Base-by-base conservation (phyloP, 495 filamentous ascomycete species). In the Lepidopterella palustris region DNA sequence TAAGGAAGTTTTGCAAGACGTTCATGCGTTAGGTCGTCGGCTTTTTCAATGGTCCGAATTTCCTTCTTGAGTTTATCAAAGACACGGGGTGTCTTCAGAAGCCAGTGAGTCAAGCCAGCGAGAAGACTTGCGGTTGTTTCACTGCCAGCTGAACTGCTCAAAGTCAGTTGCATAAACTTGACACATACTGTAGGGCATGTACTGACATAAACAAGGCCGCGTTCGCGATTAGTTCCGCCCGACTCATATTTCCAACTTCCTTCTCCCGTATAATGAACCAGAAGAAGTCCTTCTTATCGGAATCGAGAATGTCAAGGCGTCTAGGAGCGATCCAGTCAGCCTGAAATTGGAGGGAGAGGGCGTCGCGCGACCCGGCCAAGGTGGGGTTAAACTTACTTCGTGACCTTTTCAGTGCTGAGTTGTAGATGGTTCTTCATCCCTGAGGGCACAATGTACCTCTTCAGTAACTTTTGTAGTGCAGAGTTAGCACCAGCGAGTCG, bases 401-500 rank as follows among this genome's bases (percentile, higher is more conserved):
- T 20, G 18, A 63, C 59, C 48, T 63, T 63, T 27, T 63, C 60
- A 21, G 26, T 25, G 35, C 60, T 63, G 39, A 53, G 54, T 15
- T 63, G 55, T 10, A 63, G 55, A 47, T 63, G 60, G 3, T 53
- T 53, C 25, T 50, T 15, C 11, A 15, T 51, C 4, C 15, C 25
- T 11, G 13, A 15, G 47, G 15, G 13, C 3, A 42, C 27, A 23
- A 72, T 68, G 49, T 55, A 60, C 21, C 64, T 54, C 39, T 63
- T 24, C 0, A 68, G 58, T 32, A 63, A 57, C 18, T 48, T 48
- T 51, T 70, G 64, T 5, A 63, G 61, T 3, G 63, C 55, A 39
- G 61, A 62, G 23, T 65, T 62, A 3, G 65, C 61, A 3, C 66
- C 31, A 9, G 60, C 60, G 39, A 68, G 64, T 11, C 66, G 66